These are phyloP conservation scores for Phytophthora vignae DNA, from an alignment of 352 stramenopile species.

Conservation along the genomic window DNA sequence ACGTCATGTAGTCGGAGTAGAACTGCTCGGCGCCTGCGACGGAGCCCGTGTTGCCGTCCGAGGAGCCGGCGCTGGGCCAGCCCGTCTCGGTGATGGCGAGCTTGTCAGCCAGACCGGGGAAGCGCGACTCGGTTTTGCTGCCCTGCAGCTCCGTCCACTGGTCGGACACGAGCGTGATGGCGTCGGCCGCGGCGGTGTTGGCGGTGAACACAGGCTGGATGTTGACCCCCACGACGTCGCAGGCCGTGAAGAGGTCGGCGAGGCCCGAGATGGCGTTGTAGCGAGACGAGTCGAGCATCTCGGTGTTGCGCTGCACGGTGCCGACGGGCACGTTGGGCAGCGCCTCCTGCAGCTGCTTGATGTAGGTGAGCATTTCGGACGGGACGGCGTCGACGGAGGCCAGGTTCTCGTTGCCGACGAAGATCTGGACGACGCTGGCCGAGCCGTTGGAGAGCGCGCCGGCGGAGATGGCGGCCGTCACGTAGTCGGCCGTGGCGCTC, in stretches of 20 bases:
- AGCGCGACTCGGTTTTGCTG: constrained; percentile 42
- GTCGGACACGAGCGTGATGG: constrained; percentile 49
- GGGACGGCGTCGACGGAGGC: constrained; percentile 41
- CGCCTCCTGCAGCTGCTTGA: constrained; percentile 45
- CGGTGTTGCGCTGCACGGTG: constrained; percentile 62
- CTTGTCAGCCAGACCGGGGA: constrained; percentile 55
- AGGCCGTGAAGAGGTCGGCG: constrained; percentile 52
- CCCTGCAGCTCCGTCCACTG: constrained; percentile 58
- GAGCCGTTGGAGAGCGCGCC: constrained; percentile 37
- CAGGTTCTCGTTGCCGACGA: constrained; percentile 73
- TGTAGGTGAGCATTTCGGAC: constrained; percentile 51
- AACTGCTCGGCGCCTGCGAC: constrained; percentile 48
- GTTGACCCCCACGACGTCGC: constrained; percentile 76
- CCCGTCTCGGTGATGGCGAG: constrained; percentile 69
- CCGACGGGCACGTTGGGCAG: constrained; percentile 45
- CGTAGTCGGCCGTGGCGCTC: constrained; percentile 41
- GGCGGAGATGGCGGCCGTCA: constrained; percentile 46
- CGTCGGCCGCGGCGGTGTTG: constrained; percentile 39
- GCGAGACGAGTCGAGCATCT: constrained; percentile 52
- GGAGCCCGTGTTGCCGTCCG: constrained; percentile 53
- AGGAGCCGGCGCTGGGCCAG: constrained; percentile 57
- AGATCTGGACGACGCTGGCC: constrained; percentile 55
- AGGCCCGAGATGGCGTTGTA: constrained; percentile 44
- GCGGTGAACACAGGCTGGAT: constrained; percentile 73
- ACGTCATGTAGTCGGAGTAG: constrained; percentile 49